phyloP scores from a whole-genome alignment of 352 stramenopile genomes.

The Phytophthora fragariaefolia region DNA sequence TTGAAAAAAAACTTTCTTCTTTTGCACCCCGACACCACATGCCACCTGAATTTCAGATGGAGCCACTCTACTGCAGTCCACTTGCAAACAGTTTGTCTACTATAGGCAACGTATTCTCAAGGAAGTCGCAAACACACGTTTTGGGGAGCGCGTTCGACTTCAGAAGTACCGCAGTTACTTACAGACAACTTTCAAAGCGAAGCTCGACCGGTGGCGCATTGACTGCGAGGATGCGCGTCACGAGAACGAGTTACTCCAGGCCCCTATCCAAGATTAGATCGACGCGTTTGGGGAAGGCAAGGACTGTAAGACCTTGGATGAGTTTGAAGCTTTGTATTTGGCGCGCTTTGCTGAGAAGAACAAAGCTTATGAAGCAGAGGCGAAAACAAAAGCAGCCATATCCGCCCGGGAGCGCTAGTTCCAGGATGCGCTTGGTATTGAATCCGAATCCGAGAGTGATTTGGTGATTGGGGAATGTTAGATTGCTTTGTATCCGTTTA shows the following conservation, averaged over 20 bases:
- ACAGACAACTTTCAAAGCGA: not conserved
- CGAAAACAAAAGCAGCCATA: constrained; percentile 2
- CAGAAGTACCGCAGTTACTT: not conserved
- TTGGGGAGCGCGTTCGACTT: not conserved
- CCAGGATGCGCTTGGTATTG: not conserved
- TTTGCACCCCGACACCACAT: too few relatives aligned
- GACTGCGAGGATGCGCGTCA: not conserved
- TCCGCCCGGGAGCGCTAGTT: not conserved
- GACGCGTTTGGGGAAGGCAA: constrained; percentile 4
- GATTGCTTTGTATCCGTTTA: too few relatives aligned
- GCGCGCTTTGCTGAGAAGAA: constrained; percentile 8
- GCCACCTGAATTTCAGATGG: too few relatives aligned
- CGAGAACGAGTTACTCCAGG: not conserved
- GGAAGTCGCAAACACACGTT: too few relatives aligned
- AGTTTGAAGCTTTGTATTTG: constrained; percentile 6
- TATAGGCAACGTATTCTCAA: too few relatives aligned
- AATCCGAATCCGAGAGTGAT: constrained; percentile 13
- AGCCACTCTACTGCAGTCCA: too few relatives aligned
- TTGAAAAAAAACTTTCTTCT: too few relatives aligned
- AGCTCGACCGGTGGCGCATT: not conserved
- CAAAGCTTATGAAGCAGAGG: not conserved
- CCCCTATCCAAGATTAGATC: constrained; percentile 9
- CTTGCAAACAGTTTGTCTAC: too few relatives aligned
- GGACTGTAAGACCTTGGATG: not conserved
- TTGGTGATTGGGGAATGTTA: too few relatives aligned